These are phyloP conservation scores for Atkinsonella hypoxylon DNA, from an alignment of 2,329 filamentous ascomycete species.

Conservation along the genomic window DNA sequence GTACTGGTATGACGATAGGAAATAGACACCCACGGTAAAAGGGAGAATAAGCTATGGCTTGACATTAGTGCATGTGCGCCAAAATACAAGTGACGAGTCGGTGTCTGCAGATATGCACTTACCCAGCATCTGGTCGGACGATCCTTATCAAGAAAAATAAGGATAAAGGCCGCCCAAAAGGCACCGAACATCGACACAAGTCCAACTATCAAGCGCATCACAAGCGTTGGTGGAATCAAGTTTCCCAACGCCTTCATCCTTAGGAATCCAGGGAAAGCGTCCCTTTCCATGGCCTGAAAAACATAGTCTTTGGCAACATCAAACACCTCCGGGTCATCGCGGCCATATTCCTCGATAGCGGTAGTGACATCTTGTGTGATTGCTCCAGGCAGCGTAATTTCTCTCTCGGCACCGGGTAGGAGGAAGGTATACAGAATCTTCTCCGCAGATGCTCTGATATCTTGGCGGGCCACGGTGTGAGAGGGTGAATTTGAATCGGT, in stretches of 20 bases:
- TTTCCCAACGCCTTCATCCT: conserved; percentile 93
- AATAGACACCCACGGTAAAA: conserved; percentile 84
- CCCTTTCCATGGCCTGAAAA: conserved; percentile 98
- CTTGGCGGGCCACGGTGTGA: conserved; percentile 74
- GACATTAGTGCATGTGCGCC: conserved; percentile 9
- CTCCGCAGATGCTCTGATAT: conserved; percentile 87
- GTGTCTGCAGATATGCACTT: conserved; percentile 25
- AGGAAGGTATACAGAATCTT: conserved; percentile 98
- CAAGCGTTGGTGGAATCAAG: conserved; percentile 79
- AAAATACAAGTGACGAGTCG: conserved; percentile 7
- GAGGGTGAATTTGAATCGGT: conserved; percentile 73
- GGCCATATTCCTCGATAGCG: conserved; percentile 78
- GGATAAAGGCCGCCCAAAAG: conserved; percentile 87
- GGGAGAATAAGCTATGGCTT: conserved; percentile 56
- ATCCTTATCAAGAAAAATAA: conserved; percentile 78
- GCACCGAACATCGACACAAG: conserved; percentile 74
- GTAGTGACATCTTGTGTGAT: conserved; percentile 79
- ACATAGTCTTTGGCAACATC: conserved; percentile 98
- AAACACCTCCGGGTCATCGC: conserved; percentile 95
- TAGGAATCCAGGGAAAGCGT: conserved; percentile 96
- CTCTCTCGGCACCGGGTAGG: conserved; percentile 86
- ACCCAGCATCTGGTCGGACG: conserved; percentile 74
- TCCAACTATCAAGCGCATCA: conserved; percentile 75
- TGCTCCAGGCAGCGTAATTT: conserved; percentile 82
- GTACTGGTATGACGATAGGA: conserved; percentile 86